A percentile compares a stretch with the other conserved stretches of the same genome.
phyloP scores from a whole-genome alignment of 2,329 filamentous ascomycete genomes.

The Colletotrichum sp. region DNA sequence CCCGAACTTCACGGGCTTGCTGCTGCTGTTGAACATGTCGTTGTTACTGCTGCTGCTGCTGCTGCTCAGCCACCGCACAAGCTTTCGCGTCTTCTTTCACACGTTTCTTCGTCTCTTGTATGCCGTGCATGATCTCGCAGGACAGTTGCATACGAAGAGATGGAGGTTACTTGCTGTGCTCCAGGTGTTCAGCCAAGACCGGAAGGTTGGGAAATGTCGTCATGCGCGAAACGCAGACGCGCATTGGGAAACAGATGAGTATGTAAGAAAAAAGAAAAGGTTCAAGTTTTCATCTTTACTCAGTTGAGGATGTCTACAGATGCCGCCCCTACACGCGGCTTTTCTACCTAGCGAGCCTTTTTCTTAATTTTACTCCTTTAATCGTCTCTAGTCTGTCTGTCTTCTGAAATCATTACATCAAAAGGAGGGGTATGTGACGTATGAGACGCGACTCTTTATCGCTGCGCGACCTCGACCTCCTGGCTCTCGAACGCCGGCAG shows the following conservation, averaged over 20 bases:
- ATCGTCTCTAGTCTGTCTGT: background rate
- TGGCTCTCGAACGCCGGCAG: slow-evolving; percentile 87
- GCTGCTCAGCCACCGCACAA: background rate
- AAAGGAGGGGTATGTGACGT: background rate
- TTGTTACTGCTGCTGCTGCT: background rate
- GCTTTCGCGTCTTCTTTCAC: background rate
- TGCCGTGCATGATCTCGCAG: background rate
- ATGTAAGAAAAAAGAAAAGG: background rate
- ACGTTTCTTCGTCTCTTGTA: background rate
- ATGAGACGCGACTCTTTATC: background rate
- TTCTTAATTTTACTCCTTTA: background rate
- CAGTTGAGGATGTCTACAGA: slow-evolving; percentile 3
- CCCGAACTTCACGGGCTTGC: background rate
- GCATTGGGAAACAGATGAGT: background rate
- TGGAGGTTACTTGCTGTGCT: background rate
- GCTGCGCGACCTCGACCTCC: slow-evolving; percentile 50
- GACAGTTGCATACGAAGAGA: background rate
- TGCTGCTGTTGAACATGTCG: background rate
- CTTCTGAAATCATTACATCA: background rate
- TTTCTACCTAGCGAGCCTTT: background rate
- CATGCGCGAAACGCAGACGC: background rate
- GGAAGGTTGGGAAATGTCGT: background rate
- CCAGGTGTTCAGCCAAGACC: background rate
- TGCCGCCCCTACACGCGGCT: background rate
- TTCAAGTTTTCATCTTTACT: background rate